These are phyloP conservation scores for Pythium utonaiense DNA, from an alignment of 352 stramenopile species.

Conservation along the genomic window DNA sequence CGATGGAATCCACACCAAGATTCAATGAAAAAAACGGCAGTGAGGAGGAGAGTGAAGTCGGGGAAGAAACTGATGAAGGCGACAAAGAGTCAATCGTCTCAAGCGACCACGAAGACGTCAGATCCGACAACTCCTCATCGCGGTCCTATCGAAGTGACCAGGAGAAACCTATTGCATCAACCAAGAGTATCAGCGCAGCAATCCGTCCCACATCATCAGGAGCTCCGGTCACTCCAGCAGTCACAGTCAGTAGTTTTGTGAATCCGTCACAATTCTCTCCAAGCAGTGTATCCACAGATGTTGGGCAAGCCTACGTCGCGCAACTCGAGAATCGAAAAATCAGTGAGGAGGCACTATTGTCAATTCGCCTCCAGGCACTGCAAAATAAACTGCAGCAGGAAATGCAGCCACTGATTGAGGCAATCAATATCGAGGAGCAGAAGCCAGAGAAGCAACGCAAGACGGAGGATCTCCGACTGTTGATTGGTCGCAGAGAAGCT, in stretches of 20 bases:
- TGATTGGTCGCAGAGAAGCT: constrained; percentile 31
- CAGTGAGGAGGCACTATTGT: constrained; percentile 49
- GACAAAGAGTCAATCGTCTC: background rate
- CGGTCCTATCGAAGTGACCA: background rate
- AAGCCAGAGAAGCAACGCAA: background rate
- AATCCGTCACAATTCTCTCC: background rate
- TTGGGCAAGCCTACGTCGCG: constrained; percentile 30
- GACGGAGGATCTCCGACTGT: constrained; percentile 7
- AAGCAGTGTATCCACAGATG: background rate
- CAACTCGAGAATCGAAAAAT: constrained; percentile 48
- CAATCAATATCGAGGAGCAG: background rate
- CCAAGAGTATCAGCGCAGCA: background rate
- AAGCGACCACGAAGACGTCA: background rate
- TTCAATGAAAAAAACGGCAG: background rate
- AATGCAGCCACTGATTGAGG: constrained; percentile 20
- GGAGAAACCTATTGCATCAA: background rate
- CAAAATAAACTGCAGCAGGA: constrained; percentile 38
- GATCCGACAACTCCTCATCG: background rate
- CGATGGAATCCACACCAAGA: background rate
- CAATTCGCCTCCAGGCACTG: constrained; percentile 39
- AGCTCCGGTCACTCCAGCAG: background rate
- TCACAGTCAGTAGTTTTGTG: background rate
- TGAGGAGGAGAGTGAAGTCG: background rate
- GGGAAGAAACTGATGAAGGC: background rate
- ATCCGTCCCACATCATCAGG: background rate